Evolutionary conservation across 2,329 filamentous ascomycete genomes (phyloP).

Genomic region (Aspergillus transmontanensis): DNA sequence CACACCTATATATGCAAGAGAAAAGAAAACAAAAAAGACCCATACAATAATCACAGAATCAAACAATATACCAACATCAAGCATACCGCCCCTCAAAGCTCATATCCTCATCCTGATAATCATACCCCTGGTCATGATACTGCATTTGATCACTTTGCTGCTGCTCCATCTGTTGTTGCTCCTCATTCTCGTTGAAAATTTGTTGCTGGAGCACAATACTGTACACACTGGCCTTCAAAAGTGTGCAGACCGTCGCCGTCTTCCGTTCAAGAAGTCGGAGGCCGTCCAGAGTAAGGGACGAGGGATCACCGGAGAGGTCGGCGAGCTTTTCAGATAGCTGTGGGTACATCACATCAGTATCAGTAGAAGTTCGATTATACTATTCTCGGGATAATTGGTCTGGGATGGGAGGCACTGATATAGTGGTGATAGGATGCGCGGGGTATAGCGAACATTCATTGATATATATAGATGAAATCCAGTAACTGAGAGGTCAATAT

Average conservation of each 20-base stretch:
- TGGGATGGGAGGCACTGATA: neutral
- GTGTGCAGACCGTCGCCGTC: constrained; percentile 89
- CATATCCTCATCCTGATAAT: constrained; percentile 28
- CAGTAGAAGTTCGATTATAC: neutral
- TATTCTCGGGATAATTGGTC: neutral
- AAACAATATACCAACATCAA: constrained; percentile 14
- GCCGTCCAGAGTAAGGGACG: constrained; percentile 76
- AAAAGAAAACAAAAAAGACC: constrained; percentile 3
- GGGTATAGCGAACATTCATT: neutral
- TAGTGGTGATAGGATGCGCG: neutral
- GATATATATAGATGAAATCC: neutral
- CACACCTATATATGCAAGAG: constrained; percentile 6
- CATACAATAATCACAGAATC: constrained; percentile 15
- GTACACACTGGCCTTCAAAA: constrained; percentile 97
- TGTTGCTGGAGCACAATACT: constrained; percentile 98
- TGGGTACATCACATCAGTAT: neutral
- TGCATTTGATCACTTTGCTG: constrained; percentile 18
- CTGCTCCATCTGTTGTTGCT: constrained; percentile 22
- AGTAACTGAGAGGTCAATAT: neutral
- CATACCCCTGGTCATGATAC: constrained; percentile 25
- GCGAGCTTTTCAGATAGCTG: constrained; percentile 50
- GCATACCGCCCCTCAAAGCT: constrained; percentile 23
- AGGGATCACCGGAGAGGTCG: constrained; percentile 62
- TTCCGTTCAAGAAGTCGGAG: constrained; percentile 88
- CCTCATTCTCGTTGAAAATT: constrained; percentile 67